These are phyloP conservation scores for Microstegium vimineum DNA, from an alignment of 176 grass and related monocot genomes.

Conservation along the genomic window DNA sequence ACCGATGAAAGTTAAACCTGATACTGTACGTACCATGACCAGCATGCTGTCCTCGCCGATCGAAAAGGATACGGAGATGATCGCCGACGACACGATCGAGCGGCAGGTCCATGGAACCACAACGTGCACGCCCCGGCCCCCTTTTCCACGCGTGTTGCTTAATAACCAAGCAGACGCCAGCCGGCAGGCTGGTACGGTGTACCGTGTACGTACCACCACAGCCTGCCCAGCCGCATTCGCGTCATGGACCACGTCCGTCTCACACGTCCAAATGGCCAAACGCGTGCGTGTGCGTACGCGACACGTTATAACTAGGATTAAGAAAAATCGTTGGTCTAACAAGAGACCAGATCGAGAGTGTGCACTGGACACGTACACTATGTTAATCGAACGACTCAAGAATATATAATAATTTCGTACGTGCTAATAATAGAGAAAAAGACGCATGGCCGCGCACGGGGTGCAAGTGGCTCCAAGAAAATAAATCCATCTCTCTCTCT, in stretches of 20 bases:
- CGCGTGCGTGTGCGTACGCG: background rate
- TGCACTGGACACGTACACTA: too few relatives aligned
- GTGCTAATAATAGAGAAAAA: too few relatives aligned
- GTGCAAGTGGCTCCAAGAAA: background rate
- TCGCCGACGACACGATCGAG: background rate
- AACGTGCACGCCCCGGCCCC: background rate
- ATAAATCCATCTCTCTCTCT: too few relatives aligned
- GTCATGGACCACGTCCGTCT: background rate
- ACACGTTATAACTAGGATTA: background rate
- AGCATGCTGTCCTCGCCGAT: background rate
- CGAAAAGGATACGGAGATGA: background rate
- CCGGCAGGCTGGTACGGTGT: background rate
- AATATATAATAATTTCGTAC: too few relatives aligned
- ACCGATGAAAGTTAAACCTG: too few relatives aligned
- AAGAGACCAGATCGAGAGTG: background rate
- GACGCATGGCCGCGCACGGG: background rate
- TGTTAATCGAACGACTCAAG: too few relatives aligned
- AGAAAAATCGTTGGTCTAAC: background rate
- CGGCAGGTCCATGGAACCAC: background rate
- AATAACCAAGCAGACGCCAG: background rate
- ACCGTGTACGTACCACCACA: background rate
- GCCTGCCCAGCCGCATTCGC: background rate
- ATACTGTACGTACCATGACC: too few relatives aligned
- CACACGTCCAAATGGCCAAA: background rate
- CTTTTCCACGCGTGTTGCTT: slow-evolving; percentile 3